Evolutionary conservation across 306 rosid species (phyloP), one percentile per base, ranked within the genome.

Genomic region (Lotus japonicus): DNA sequence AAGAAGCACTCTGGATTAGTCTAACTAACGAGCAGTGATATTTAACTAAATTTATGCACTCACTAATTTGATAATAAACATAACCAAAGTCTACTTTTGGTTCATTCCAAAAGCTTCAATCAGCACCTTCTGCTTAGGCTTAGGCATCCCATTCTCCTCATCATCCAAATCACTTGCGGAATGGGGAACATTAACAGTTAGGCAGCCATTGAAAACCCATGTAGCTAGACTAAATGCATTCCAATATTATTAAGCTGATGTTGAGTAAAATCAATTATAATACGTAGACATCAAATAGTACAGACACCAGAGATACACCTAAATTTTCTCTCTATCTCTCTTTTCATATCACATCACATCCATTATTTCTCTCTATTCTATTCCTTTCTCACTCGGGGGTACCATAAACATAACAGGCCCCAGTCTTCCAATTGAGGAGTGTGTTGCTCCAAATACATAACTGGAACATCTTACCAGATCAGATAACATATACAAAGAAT

Each of bases 331-430:
- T 21, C 23, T 21, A 21, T 21, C 3, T 1, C 23, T 21, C 23
- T 21, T 21, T 21, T 21, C 23, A 1, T 21, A 21, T 21, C 3
- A 21, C 23, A 21, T 21, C 3, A 21, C 3, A n/a, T n/a, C n/a
- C n/a, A n/a, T n/a, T n/a, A n/a, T n/a, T n/a, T n/a, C n/a, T n/a
- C n/a, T n/a, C n/a, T n/a, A n/a, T n/a, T n/a, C n/a, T n/a, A n/a
- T n/a, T n/a, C n/a, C n/a, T n/a, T n/a, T n/a, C n/a, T n/a, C n/a
- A n/a, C n/a, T n/a, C n/a, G n/a, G n/a, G n/a, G n/a, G n/a, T 85
- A 89, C 92, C 96, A 83, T 75, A 41, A 89, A 90, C 68, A 73
- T 86, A 42, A 89, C 96, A 33, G 90, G 90, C 92, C 92, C 92
- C 92, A 89, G 80, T 87, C 96, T 83, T 87, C 91, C 64, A 87